phyloP scores from a whole-genome alignment of 2,329 filamentous ascomycete genomes.

The Juglanconis sp. region DNA sequence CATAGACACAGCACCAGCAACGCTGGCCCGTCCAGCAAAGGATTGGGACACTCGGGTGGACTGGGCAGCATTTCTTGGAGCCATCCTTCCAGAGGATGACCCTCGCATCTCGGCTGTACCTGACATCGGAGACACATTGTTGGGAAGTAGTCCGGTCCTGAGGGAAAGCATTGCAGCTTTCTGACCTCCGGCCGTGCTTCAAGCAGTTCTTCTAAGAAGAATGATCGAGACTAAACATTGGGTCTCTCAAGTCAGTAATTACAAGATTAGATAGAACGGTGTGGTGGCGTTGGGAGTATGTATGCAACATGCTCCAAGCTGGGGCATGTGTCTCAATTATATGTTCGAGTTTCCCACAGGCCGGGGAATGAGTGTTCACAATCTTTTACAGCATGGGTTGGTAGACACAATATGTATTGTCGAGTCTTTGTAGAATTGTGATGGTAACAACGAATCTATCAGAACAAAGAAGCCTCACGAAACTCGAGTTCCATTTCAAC shows the following conservation, averaged over 20 bases:
- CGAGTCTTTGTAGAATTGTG: background rate
- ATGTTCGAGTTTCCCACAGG: no score
- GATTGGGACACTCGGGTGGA: background rate
- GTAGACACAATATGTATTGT: background rate
- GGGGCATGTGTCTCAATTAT: background rate
- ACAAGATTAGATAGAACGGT: no score
- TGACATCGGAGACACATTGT: no score
- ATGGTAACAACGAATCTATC: background rate
- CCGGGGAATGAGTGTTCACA: background rate
- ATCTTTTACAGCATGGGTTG: background rate
- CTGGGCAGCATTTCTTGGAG: background rate
- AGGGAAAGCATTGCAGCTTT: no score
- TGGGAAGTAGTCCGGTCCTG: no score
- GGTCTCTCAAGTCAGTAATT: no score
- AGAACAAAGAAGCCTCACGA: background rate
- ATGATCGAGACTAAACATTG: no score
- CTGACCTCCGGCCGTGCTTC: no score
- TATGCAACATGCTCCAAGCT: background rate
- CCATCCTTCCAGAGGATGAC: background rate
- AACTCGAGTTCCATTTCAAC: background rate
- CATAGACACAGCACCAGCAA: background rate
- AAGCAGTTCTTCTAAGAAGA: no score
- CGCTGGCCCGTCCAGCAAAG: background rate
- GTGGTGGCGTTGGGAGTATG: no score
- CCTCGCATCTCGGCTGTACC: no score